Percentiles rank a stretch among this genome's conserved stretches.
These are phyloP conservation scores for Orbilia oligospora DNA, from an alignment of 2,329 filamentous ascomycete genomes.

Conservation along the genomic window DNA sequence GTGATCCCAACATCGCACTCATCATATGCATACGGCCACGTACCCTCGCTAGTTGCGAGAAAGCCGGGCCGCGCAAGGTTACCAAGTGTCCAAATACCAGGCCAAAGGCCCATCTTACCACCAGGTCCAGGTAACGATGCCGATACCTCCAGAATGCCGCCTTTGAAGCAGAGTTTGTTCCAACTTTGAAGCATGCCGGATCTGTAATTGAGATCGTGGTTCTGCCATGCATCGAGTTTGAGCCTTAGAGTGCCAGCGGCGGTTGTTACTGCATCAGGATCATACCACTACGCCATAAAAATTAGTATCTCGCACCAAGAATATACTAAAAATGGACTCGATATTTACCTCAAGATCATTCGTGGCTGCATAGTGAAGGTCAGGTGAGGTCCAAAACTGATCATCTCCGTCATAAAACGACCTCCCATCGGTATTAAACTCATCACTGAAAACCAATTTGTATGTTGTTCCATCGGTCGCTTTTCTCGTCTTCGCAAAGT, in stretches of 20 bases:
- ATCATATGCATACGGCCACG: conserved; percentile 82
- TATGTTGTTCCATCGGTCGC: conserved; percentile 69
- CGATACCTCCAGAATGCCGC: conserved; percentile 74
- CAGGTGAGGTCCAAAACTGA: conserved; percentile 71
- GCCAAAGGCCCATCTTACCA: conserved; percentile 57
- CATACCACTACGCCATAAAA: conserved; percentile 74
- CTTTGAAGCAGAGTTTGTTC: conserved; percentile 81
- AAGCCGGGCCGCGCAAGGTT: conserved; percentile 80
- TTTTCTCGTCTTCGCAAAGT: conserved; percentile 68
- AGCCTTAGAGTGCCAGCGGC: conserved; percentile 76
- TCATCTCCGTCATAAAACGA: conserved; percentile 74
- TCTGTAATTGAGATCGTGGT: conserved; percentile 77
- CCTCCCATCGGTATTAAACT: conserved; percentile 71
- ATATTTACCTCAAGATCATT: conserved; percentile 68
- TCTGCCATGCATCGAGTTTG: conserved; percentile 76
- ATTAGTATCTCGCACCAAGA: conserved; percentile 2
- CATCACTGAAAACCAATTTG: conserved; percentile 72
- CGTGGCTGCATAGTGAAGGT: conserved; percentile 73
- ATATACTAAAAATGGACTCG: background rate
- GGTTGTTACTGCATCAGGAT: conserved; percentile 77
- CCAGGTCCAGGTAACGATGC: conserved; percentile 55
- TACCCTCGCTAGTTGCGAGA: conserved; percentile 78
- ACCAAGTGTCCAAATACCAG: conserved; percentile 80
- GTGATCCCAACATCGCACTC: conserved; percentile 81
- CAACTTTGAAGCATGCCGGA: conserved; percentile 82